Percentiles rank a stretch among this genome's conserved stretches.
Conservation (phyloP, 768 basidiomycete species). For the Panellus pusillus region DNA sequence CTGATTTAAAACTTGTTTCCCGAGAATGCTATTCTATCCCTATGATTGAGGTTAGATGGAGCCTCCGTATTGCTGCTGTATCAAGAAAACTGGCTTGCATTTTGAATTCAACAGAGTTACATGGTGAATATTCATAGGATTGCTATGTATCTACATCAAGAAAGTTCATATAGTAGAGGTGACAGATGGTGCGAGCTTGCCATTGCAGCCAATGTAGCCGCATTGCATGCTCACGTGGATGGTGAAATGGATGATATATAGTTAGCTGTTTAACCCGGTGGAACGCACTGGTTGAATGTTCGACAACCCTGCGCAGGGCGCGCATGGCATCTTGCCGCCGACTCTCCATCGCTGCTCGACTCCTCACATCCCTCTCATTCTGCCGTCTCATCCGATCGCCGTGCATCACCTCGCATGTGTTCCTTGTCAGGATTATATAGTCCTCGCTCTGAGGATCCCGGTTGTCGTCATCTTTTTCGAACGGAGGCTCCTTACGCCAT, state of each 20-base stretch:
- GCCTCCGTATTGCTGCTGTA: no score
- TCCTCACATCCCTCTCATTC: background rate
- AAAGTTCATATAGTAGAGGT: constrained; percentile 2
- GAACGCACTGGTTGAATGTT: background rate
- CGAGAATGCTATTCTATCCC: no score
- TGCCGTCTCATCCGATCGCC: background rate
- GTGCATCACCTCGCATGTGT: background rate
- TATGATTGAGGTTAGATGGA: no score
- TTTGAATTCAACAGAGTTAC: no score
- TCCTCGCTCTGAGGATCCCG: background rate
- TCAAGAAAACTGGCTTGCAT: no score
- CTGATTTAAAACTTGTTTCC: no score
- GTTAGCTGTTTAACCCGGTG: background rate
- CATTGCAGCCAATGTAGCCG: background rate
- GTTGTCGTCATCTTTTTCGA: background rate
- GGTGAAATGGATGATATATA: background rate
- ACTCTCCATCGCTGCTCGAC: background rate
- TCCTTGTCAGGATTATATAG: background rate
- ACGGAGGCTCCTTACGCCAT: background rate
- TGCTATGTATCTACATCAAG: background rate
- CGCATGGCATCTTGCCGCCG: background rate
- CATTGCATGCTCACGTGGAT: background rate
- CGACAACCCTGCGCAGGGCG: background rate
- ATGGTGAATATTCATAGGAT: no score
- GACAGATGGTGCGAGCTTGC: background rate